Evolutionary conservation across 306 rosid genomes (phyloP), one percentile per base, ranked within the genome.

Genomic region (Acacia crassicarpa): DNA sequence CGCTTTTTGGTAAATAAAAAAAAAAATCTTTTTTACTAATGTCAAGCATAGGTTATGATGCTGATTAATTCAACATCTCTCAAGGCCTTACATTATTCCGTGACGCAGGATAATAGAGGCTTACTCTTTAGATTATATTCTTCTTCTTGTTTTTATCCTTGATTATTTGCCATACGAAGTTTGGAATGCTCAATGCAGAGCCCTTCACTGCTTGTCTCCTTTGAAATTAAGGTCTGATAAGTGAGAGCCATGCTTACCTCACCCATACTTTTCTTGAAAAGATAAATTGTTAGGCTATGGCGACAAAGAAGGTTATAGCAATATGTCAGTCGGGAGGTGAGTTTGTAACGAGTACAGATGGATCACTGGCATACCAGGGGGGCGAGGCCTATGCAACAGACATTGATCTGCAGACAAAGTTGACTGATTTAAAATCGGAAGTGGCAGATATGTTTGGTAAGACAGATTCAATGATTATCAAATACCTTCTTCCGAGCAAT

Each of bases 281-380:
- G 51, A n/a, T 20, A 38, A 19, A 38, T 68, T 70, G 76, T 13
- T 72, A 90, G 93, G 92, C 80, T 76, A 91, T 90, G 95, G 89
- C 88, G 71, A 80, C 85, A 10, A 93, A 81, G 94, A 95, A 88
- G 84, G 85, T 93, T 56, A 91, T 95, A 84, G 98, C 99, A 76
- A 95, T 95, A 84, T 93, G 98, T 83, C 98, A 93, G 78, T 91
- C 93, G 16, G 97, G 99, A 20, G 98, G 98, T 70, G 95, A 93
- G 77, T 93, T 93, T 86, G 90, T 91, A 79, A 85, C 86, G 14
- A 83, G 85, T 67, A 84, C 71, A 84, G 99, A 95, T 81, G 99
- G 98, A 69, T 88, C 89, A 59, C 83, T 93, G 81, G 82, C 87
- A 14, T 95, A 90, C 84, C 84, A 43, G 75, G 98, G 98, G 3